phyloP scores from a whole-genome alignment of 2,329 filamentous ascomycete genomes.

The Diatrype stigma region DNA sequence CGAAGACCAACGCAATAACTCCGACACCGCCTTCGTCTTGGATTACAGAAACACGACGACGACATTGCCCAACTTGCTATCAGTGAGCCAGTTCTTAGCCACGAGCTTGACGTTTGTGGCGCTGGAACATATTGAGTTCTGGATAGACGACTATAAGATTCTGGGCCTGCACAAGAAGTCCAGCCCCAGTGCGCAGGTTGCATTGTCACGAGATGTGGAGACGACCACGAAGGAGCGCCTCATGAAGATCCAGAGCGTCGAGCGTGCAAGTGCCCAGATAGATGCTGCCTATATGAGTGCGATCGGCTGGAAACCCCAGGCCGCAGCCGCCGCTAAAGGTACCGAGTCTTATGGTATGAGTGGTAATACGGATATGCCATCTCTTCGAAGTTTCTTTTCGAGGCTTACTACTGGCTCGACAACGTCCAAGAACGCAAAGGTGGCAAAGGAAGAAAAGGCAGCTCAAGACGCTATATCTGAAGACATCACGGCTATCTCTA shows the following conservation, averaged over 20 bases:
- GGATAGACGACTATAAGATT: slow-evolving; percentile 82
- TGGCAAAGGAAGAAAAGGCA: slow-evolving; percentile 58
- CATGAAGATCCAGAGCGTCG: slow-evolving; percentile 80
- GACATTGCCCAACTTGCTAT: slow-evolving; percentile 79
- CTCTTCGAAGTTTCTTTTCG: slow-evolving; percentile 75
- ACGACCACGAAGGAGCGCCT: slow-evolving; percentile 79
- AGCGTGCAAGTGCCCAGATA: slow-evolving; percentile 84
- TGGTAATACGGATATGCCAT: slow-evolving; percentile 50
- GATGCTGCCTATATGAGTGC: slow-evolving; percentile 86
- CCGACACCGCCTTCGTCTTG: slow-evolving; percentile 85
- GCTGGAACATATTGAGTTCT: slow-evolving; percentile 81
- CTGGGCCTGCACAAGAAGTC: slow-evolving; percentile 78
- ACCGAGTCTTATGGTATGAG: slow-evolving; percentile 45
- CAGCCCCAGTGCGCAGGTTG: slow-evolving; percentile 68
- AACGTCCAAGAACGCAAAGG: slow-evolving; percentile 49
- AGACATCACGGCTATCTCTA: slow-evolving; percentile 66
- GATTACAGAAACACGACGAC: slow-evolving; percentile 89
- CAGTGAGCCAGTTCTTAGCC: slow-evolving; percentile 85
- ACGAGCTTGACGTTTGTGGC: slow-evolving; percentile 96
- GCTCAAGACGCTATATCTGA: slow-evolving; percentile 61
- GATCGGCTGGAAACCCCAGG: slow-evolving; percentile 73
- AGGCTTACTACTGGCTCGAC: slow-evolving; percentile 56
- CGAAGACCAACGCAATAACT: slow-evolving; percentile 58
- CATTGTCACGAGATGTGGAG: slow-evolving; percentile 74
- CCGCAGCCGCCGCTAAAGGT: slow-evolving; percentile 36